phyloP scores from a whole-genome alignment of 2,329 filamentous ascomycete species.

The Tolypocladium ophioglossoides region DNA sequence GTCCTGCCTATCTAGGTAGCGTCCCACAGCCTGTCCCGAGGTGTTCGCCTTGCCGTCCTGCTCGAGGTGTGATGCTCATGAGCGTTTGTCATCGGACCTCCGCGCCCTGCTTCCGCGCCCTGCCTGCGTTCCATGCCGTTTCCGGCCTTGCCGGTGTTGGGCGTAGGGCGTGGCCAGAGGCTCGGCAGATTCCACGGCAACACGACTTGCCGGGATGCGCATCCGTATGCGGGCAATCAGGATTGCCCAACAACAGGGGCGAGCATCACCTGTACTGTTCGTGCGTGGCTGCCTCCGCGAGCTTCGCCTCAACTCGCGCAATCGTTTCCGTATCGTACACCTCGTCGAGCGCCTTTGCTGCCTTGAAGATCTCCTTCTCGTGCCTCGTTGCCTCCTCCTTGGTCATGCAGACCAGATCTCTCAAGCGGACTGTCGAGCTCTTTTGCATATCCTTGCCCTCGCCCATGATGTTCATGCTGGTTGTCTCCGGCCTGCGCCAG shows the following conservation, averaged over 20 bases:
- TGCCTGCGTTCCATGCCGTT: neutral
- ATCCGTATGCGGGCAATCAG: neutral
- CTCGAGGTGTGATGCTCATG: neutral
- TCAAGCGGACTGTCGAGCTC: slow-evolving; percentile 54
- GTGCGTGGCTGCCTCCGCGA: slow-evolving; percentile 55
- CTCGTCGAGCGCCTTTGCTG: slow-evolving; percentile 54
- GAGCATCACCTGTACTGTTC: slow-evolving; percentile 35
- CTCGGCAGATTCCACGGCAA: neutral
- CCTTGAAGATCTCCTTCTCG: slow-evolving; percentile 68
- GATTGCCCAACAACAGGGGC: too few species aligned
- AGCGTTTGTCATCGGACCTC: neutral
- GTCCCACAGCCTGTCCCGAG: neutral
- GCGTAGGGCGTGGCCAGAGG: too few species aligned
- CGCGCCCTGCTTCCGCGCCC: too few species aligned
- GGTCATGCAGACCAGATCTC: slow-evolving; percentile 80
- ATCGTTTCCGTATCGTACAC: slow-evolving; percentile 63
- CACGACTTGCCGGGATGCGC: neutral
- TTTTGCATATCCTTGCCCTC: slow-evolving; percentile 64
- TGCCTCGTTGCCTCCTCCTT: slow-evolving; percentile 79
- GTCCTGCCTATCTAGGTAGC: neutral
- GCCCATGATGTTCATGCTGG: slow-evolving; percentile 51
- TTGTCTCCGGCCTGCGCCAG: slow-evolving; percentile 58
- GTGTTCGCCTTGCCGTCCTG: neutral
- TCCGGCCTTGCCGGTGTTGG: neutral
- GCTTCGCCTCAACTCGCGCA: slow-evolving; percentile 53